Base-by-base conservation (phyloP, 176 grass and related monocot species). In the Paspalum notatum region DNA sequence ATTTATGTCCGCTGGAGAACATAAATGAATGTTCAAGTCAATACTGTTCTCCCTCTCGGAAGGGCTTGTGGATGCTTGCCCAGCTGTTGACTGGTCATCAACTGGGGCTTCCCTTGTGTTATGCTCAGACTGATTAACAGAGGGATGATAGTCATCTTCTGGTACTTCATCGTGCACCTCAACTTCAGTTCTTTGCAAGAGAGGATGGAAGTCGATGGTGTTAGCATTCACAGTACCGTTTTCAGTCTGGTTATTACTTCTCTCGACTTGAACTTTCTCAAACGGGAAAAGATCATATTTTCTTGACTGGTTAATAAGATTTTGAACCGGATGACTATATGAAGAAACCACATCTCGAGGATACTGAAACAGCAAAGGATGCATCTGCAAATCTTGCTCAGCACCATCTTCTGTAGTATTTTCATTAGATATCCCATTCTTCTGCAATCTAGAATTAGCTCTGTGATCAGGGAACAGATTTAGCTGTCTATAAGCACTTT, bases 321-420 rank as follows among this genome's bases (percentile, higher is more conserved):
- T 84, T 73, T 85, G 64, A 72, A 84, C 81, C 3, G 76, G 77
- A 65, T 71, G 80, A 80, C 76, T 87, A 65, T 83, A 91, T 56
- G 86, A 86, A 41, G 89, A 84, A 75, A 84, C 74, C 54, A 73
- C 47, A 76, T 93, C 88, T 84, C 50, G 80, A 86, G 88, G 82
- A 62, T 83, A 65, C 82, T 99, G 90, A 83, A 99, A 99, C 61
- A 95, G 84, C 77, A 99, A 88, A 82, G 88, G 96, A 87, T 99
- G 92, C 88, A 99, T 93, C 40, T 91, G 92, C 53, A 99, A 89
- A 81, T 98, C 92, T 62, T 93, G 69, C 77, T 93, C 85, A 41
- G 78, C 42, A 66, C 52, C 40, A 75, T 87, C 78, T 84, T 94
- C 83, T 16, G 68, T 43, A 13, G 20, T 68, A 75, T 68, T 69